Conservation (phyloP, 2,329 filamentous ascomycete species). For the Ophiostoma perfectum region DNA sequence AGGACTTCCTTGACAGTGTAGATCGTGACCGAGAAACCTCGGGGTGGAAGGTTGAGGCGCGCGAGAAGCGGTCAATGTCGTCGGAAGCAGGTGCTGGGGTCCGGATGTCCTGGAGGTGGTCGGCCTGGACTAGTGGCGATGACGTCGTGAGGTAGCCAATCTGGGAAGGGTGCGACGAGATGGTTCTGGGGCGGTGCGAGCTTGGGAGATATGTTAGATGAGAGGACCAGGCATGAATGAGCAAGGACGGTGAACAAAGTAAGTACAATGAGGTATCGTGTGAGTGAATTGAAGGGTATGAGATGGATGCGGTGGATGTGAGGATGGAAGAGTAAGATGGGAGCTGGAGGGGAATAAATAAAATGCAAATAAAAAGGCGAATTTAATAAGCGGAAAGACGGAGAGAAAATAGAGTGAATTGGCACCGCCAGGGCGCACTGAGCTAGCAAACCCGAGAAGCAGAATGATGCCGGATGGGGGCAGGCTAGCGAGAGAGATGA, state of each 20-base stretch:
- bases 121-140: constrained; percentile 60
- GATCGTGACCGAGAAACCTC: constrained; percentile 18
- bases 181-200: constrained; percentile 22
- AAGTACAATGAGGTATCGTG: background rate
- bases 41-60: constrained; percentile 38
- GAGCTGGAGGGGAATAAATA: background rate
- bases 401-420: background rate
- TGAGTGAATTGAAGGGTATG: background rate
- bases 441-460: background rate
- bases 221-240: background rate
- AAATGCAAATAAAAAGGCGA: background rate
- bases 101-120: constrained; percentile 44
- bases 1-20: constrained; percentile 9
- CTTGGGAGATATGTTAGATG: background rate
- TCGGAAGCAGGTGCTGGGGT: constrained; percentile 24
- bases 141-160: constrained; percentile 63
- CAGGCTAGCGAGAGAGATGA: background rate
- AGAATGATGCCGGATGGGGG: constrained; percentile 1
- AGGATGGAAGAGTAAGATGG: background rate
- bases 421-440: background rate
- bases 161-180: constrained; percentile 59
- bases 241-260: background rate
- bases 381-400: background rate
- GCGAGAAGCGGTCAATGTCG: constrained; percentile 29
- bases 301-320: background rate